Evolutionary conservation across 75 land plant species (phyloP).

Genomic region (Pinus taeda): DNA sequence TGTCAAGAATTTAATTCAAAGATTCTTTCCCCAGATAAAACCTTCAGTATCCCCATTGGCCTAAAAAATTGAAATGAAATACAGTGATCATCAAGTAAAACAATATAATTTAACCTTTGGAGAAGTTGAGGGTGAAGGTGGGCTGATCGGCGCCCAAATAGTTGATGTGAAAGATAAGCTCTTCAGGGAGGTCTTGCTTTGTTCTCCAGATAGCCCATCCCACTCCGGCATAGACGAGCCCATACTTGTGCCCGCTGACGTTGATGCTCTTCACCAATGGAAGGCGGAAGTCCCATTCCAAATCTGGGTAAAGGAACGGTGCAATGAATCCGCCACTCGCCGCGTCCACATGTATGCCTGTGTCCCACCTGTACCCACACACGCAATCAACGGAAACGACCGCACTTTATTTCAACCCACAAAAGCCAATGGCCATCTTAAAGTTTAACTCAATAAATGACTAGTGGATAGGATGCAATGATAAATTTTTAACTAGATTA

Average conservation of each 20-base stretch:
- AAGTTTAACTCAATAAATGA: too few species aligned
- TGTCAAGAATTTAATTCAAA: too few species aligned
- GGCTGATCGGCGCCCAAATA: conserved; percentile 59
- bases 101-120: conserved; percentile 55
- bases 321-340: conserved; percentile 54
- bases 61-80: too few species aligned
- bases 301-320: conserved; percentile 43
- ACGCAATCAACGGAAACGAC: too few species aligned
- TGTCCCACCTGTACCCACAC: conserved; percentile 22
- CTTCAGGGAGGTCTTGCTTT: conserved; percentile 54
- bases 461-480: too few species aligned
- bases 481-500: too few species aligned
- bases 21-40: conserved; percentile 18
- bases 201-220: conserved; percentile 51
- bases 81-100: conserved; percentile 57
- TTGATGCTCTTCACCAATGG: conserved; percentile 48
- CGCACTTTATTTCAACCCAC: too few species aligned
- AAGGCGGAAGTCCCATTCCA: conserved; percentile 48
- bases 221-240: conserved; percentile 44
- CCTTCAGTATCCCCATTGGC: too few species aligned
- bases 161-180: conserved; percentile 60
- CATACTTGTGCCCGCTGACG: conserved; percentile 55
- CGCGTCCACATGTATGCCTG: conserved; percentile 44
- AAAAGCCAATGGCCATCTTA: too few species aligned
- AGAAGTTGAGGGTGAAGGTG: conserved; percentile 66